These are phyloP conservation scores for Lactarius sp. DNA, from an alignment of 768 basidiomycete genomes.

Conservation along the genomic window DNA sequence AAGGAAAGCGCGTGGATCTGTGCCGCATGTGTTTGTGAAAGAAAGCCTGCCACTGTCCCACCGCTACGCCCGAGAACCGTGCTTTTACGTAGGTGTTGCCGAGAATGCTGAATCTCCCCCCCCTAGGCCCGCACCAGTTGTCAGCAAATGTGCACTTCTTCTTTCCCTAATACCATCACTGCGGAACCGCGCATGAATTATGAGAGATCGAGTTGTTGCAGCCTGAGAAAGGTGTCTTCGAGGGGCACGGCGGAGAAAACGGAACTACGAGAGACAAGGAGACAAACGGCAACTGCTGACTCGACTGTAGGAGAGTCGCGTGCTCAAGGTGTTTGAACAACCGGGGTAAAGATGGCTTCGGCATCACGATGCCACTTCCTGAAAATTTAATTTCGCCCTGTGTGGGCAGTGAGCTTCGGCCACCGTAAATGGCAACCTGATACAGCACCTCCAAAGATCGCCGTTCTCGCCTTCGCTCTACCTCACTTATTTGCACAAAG, in stretches of 20 bases:
- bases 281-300: background rate
- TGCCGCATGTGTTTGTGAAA: background rate
- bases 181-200: background rate
- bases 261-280: background rate
- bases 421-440: constrained; percentile 5
- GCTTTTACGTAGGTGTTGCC: background rate
- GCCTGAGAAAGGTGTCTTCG: background rate
- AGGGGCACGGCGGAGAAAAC: background rate
- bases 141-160: background rate
- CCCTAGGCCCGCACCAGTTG: constrained; percentile 2
- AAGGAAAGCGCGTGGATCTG: background rate
- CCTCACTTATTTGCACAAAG: background rate
- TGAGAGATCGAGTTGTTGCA: background rate
- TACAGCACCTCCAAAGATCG: background rate
- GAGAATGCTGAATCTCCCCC: background rate
- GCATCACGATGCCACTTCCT: background rate
- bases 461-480: background rate
- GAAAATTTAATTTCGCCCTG: background rate
- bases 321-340: background rate
- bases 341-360: background rate
- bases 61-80: constrained; percentile 8
- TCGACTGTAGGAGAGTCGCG: background rate
- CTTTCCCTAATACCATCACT: background rate
- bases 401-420: background rate
- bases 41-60: background rate